Conservation (phyloP, 495 filamentous ascomycete genomes). For the Annulohypoxylon moriforme region DNA sequence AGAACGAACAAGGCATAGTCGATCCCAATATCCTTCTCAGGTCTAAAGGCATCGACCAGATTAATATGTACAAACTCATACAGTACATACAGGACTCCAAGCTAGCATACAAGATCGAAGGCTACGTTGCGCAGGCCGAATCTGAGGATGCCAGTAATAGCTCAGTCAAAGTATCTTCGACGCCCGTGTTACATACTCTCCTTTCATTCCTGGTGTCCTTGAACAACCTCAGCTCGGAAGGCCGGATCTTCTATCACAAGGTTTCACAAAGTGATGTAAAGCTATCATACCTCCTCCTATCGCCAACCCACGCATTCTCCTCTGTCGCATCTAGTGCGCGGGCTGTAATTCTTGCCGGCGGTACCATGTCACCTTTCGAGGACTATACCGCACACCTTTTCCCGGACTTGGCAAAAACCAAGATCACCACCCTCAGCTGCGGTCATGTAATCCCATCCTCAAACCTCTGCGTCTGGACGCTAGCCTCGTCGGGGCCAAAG, state of each 20-base stretch:
- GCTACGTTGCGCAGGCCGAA: constrained; percentile 75
- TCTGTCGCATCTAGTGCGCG: constrained; percentile 87
- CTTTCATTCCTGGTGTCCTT: constrained; percentile 84
- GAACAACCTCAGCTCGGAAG: constrained; percentile 89
- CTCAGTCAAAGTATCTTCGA: constrained; percentile 53
- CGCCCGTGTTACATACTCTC: constrained; percentile 84
- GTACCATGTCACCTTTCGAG: constrained; percentile 96
- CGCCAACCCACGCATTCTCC: constrained; percentile 90
- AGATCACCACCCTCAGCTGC: constrained; percentile 85
- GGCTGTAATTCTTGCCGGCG: constrained; percentile 91
- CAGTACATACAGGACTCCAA: constrained; percentile 92
- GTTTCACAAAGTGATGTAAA: constrained; percentile 59
- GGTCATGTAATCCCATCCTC: constrained; percentile 90
- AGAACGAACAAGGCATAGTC: constrained; percentile 67
- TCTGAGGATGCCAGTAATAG: constrained; percentile 49
- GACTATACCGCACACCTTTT: constrained; percentile 90
- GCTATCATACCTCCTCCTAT: constrained; percentile 90
- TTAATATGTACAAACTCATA: constrained; percentile 90
- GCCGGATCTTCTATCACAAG: constrained; percentile 83
- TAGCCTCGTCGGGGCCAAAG: constrained; percentile 48
- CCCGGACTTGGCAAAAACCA: constrained; percentile 71
- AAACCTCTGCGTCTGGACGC: constrained; percentile 80
- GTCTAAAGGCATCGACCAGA: constrained; percentile 91
- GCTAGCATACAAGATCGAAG: constrained; percentile 92
- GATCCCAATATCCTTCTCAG: constrained; percentile 75